Evolutionary conservation across 106 monocot genomes (phyloP), one percentile per base, ranked within the genome.

Genomic region (Allium cepa): DNA sequence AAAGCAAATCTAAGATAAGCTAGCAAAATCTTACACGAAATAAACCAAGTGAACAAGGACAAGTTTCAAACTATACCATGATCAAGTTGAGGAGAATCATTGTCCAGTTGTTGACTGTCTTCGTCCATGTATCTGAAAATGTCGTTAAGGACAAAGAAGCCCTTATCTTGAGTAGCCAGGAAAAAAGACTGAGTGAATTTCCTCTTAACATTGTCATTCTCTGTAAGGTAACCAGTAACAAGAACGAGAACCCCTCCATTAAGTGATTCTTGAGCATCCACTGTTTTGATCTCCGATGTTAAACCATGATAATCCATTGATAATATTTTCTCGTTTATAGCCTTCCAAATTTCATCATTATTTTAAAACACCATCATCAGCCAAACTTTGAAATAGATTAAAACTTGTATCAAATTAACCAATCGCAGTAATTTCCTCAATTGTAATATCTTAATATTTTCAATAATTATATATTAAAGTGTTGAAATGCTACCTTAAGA

Each of bases 151-250:
- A 96, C 96, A 70, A 80, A 96, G 76, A 77, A 96, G 8, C 91
- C 96, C 36, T 83, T 88, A n/a, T 88, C 96, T 59, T 96, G 96
- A 3, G 84, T 83, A 11, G 96, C 96, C n/a, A 96, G 96, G 59
- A 96, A 96, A 83, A 96, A 96, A 10, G 91, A 82, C 70, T 96
- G 91, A 4, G 96, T 73, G 70, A 96, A 96, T 49, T 75, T 80
- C 69, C 82, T 87, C 76, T 61, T 81, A 36, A 84, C 71, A 56
- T 76, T 74, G 60, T 91, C 86, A 57, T 79, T 75, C 22, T 73
- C 83, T 8, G 74, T 73, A 46, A 94, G 76, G 59, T 78, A 75
- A 48, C 96, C 96, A 0, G 96, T 91, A 66, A 96, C 96, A 11
- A 96, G 91, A 11, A 96, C 91, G 10, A 84, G 67, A 61, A 96